Evolutionary conservation across 2,329 filamentous ascomycete genomes (phyloP).

Genomic region (Tolypocladium nubicola): DNA sequence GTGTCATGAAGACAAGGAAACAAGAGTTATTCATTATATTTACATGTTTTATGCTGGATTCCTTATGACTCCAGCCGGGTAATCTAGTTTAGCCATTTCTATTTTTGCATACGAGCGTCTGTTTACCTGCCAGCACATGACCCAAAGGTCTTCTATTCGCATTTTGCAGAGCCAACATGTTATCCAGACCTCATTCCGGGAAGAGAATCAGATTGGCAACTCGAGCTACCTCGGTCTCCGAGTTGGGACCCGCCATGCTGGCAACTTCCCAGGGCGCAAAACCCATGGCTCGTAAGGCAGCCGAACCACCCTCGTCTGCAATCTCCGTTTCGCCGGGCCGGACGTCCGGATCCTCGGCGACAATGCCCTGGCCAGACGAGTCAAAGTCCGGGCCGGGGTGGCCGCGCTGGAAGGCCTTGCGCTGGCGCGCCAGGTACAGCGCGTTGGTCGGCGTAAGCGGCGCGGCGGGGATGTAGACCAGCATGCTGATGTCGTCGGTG

Average conservation of each 20-base stretch:
- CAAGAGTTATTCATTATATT: not conserved
- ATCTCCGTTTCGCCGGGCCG: slow-evolving; percentile 41
- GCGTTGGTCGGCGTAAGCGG: slow-evolving; percentile 48
- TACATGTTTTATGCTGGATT: not conserved
- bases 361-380: slow-evolving; percentile 33
- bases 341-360: slow-evolving; percentile 39
- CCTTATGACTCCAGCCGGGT: not conserved
- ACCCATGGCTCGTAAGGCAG: slow-evolving; percentile 47
- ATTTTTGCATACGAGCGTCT: not conserved
- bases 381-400: slow-evolving; percentile 47
- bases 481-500: slow-evolving; percentile 31
- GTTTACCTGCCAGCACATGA: too few species aligned
- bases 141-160: not conserved
- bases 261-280: slow-evolving; percentile 37
- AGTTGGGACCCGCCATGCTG: slow-evolving; percentile 19
- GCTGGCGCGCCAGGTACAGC: slow-evolving; percentile 44
- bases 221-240: slow-evolving; percentile 41
- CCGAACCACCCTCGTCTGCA: slow-evolving; percentile 36
- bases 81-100: not conserved
- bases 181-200: not conserved
- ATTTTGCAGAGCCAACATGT: too few species aligned
- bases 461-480: slow-evolving; percentile 44
- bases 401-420: slow-evolving; percentile 44
- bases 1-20: not conserved
- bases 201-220: slow-evolving; percentile 41